Percentiles rank a stretch among this genome's conserved stretches.
phyloP scores from a whole-genome alignment of 2,329 filamentous ascomycete species.

The Ustulina deusta region DNA sequence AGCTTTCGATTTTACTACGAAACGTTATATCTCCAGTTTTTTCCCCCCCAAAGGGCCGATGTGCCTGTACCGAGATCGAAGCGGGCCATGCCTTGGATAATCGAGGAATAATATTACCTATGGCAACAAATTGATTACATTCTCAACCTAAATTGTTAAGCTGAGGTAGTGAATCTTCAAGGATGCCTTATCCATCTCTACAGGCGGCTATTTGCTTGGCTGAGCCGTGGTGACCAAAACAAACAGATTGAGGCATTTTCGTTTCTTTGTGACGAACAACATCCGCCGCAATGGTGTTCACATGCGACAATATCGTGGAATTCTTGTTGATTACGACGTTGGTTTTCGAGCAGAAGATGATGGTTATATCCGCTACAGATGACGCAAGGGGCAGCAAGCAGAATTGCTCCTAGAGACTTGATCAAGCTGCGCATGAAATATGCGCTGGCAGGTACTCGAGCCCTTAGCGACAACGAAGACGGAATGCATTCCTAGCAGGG shows the following conservation, averaged over 20 bases:
- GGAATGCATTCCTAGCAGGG: background rate
- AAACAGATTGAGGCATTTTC: background rate
- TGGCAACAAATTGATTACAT: background rate
- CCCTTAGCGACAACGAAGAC: background rate
- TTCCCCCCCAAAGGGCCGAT: background rate
- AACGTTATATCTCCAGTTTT: slow-evolving; percentile 12
- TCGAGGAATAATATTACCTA: background rate
- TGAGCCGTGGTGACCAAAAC: background rate
- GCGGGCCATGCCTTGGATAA: slow-evolving; percentile 2
- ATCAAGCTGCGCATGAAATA: background rate
- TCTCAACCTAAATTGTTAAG: background rate
- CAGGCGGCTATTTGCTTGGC: background rate
- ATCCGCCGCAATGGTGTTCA: background rate
- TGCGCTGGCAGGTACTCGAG: background rate
- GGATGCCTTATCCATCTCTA: background rate
- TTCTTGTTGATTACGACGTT: background rate
- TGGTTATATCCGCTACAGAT: background rate
- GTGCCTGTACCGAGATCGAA: background rate
- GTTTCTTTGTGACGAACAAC: background rate
- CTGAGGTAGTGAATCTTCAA: background rate
- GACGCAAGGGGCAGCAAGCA: background rate
- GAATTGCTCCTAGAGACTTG: background rate
- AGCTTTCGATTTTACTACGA: background rate
- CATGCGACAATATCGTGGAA: background rate
- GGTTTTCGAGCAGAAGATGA: background rate